Percentiles rank a stretch among this genome's conserved stretches.
Evolutionary conservation across 768 basidiomycete species (phyloP).

Genomic region (Cystofilobasidium ferigula): DNA sequence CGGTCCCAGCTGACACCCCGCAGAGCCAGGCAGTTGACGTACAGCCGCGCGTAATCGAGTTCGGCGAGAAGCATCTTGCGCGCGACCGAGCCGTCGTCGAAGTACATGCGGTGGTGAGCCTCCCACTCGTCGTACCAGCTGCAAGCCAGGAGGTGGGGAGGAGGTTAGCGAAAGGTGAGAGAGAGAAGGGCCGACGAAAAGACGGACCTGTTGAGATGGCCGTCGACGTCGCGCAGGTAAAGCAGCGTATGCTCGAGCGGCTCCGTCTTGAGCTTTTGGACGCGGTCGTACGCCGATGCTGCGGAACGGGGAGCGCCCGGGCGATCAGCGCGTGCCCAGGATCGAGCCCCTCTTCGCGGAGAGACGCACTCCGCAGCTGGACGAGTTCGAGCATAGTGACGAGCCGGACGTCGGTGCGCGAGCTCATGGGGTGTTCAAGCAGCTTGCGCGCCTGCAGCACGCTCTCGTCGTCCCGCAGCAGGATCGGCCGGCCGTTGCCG

Average conservation of each 20-base stretch:
- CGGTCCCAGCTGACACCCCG: constrained; percentile 91
- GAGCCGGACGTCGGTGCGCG: constrained; percentile 77
- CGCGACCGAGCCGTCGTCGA: constrained; percentile 74
- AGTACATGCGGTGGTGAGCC: constrained; percentile 65
- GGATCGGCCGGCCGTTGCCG: constrained; percentile 79
- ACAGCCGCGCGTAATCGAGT: constrained; percentile 83
- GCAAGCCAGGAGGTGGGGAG: too few relatives aligned
- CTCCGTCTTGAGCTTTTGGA: constrained; percentile 73
- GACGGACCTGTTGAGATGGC: constrained; percentile 58
- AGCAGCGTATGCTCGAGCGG: constrained; percentile 73
- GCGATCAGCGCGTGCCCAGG: not conserved
- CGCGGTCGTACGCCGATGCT: constrained; percentile 90
- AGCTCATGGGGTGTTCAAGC: constrained; percentile 72
- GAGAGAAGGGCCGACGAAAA: not conserved
- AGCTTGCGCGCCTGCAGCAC: constrained; percentile 73
- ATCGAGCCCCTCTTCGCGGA: too few relatives aligned
- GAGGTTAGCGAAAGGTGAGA: not conserved
- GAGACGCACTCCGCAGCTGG: constrained; percentile 66
- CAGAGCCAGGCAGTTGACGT: constrained; percentile 85
- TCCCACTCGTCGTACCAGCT: constrained; percentile 81
- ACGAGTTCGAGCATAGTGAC: constrained; percentile 81
- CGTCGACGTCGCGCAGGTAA: constrained; percentile 74
- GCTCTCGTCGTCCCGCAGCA: constrained; percentile 77
- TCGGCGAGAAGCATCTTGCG: constrained; percentile 81
- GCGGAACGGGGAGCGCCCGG: constrained; percentile 7